Percentiles rank a stretch among this genome's conserved stretches.
Evolutionary conservation across 768 basidiomycete species (phyloP).

Genomic region (Lentinula edodes): DNA sequence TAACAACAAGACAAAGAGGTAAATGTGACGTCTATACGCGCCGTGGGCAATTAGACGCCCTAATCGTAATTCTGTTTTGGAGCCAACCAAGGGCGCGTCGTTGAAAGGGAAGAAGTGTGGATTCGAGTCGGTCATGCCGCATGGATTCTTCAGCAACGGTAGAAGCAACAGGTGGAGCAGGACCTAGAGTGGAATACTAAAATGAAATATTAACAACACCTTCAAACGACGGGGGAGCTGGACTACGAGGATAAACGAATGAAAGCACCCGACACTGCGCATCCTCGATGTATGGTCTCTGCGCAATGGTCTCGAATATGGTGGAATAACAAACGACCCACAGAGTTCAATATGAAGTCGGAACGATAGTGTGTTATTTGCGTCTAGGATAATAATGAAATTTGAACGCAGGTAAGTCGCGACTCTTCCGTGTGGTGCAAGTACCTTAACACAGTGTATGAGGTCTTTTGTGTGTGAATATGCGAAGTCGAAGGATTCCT

Average conservation of each 20-base stretch:
- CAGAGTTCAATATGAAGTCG: conserved; percentile 38
- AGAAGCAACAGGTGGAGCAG: conserved; percentile 52
- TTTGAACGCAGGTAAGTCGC: conserved; percentile 32
- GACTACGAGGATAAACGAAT: conserved; percentile 33
- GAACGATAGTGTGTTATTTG: conserved; percentile 37
- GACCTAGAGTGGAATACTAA: conserved; percentile 63
- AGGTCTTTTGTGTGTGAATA: conserved; percentile 32
- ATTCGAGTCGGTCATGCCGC: conserved; percentile 60
- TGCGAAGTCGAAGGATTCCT: conserved; percentile 31
- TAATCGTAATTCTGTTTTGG: too few species aligned
- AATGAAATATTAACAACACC: conserved; percentile 53
- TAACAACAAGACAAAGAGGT: too few species aligned
- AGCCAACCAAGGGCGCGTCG: conserved; percentile 75
- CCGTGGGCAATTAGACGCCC: neutral
- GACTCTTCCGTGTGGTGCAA: conserved; percentile 31
- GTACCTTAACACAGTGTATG: conserved; percentile 35
- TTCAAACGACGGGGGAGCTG: conserved; percentile 18
- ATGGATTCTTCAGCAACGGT: conserved; percentile 35
- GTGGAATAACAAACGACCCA: conserved; percentile 35
- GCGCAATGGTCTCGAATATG: conserved; percentile 29
- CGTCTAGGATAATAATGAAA: conserved; percentile 28
- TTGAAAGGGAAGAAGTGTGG: conserved; percentile 82
- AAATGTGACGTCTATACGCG: too few species aligned
- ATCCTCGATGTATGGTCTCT: conserved; percentile 36
- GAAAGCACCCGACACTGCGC: conserved; percentile 52